Base-by-base conservation (phyloP, 805 yeast species). In the Kuraishia floccosa region DNA sequence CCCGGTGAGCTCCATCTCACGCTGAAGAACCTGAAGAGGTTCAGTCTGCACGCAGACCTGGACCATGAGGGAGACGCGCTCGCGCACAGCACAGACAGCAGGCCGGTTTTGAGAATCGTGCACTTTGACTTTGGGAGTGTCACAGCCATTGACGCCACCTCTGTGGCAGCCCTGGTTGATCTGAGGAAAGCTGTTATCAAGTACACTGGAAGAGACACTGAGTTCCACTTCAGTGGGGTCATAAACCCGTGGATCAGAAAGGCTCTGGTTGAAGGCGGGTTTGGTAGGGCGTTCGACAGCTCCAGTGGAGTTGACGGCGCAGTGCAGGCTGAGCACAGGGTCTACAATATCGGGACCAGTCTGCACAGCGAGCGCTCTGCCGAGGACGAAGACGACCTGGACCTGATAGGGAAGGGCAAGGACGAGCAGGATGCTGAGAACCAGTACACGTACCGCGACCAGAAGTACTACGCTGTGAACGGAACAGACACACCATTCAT, bases 141-240 rank as follows among this genome's bases (percentile, higher is more conserved):
- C 23, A 66, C 85, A 1, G 76, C 74, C 28, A 61, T 76, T 24
- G 96, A 87, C 52, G 66, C 83, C 6, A 82, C 96, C 0, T 78
- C 87, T 11, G 60, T 85, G 22, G 94, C 84, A 54, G 64, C 78
- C 2, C 60, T 87, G 34, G 72, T 76, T 30, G 96, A 87, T 50
- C 60, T 83, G 43, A 67, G 80, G 40, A 77, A 76, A 42, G 75
- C 85, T 11, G 53, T 85, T 29, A 74, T 76, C 53, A 66, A 60
- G 34, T 83, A 81, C 46, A 79, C 91, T 12, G 87, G 83, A 48
- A 63, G 79, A 35, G 85, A 80, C 41, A 87, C 85, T 35, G 96
- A 87, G 54, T 76, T 78, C 58, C 96, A 87, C 55, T 86, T 87
- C 52, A 72, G 82, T 8, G 94, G 95, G 17, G 72, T 87, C 20